Percentiles rank a stretch among this genome's conserved stretches.
Conservation (phyloP, 495 filamentous ascomycete genomes). For the Xylaria nigripes region DNA sequence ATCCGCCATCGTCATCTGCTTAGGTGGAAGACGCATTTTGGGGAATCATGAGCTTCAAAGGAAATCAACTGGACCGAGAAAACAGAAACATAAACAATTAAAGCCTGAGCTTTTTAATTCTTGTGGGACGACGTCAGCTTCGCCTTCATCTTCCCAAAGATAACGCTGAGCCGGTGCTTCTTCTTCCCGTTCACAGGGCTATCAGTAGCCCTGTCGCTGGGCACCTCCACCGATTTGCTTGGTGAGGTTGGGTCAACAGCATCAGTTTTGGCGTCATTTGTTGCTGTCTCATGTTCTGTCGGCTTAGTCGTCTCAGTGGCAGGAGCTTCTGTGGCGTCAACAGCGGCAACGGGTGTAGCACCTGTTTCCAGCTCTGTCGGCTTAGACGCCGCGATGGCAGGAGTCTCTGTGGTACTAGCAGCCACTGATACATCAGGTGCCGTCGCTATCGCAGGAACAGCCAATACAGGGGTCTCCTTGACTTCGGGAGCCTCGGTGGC, state of each 20-base stretch:
- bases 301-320: slow-evolving; percentile 15
- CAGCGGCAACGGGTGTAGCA: neutral
- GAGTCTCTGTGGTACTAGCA: slow-evolving; percentile 13
- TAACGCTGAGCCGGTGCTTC: slow-evolving; percentile 51
- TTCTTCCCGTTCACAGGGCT: slow-evolving; percentile 37
- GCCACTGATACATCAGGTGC: slow-evolving; percentile 10
- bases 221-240: slow-evolving; percentile 18
- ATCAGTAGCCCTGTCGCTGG: slow-evolving; percentile 28
- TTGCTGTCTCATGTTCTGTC: slow-evolving; percentile 5
- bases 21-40: slow-evolving; percentile 24
- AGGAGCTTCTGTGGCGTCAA: neutral
- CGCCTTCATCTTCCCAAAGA: slow-evolving; percentile 53
- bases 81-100: slow-evolving; percentile 12
- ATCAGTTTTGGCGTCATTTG: slow-evolving; percentile 16
- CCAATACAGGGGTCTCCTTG: slow-evolving; percentile 14
- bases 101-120: slow-evolving; percentile 5
- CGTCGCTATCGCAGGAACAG: slow-evolving; percentile 5
- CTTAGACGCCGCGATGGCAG: neutral
- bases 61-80: slow-evolving; percentile 20
- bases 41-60: slow-evolving; percentile 35
- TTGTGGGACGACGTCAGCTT: slow-evolving; percentile 41
- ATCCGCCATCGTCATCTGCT: slow-evolving; percentile 19
- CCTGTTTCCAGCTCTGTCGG: neutral
- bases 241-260: slow-evolving; percentile 16
- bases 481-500: slow-evolving; percentile 12